Percentiles rank a stretch among this genome's conserved stretches.
phyloP scores from a whole-genome alignment of 139 green algal genomes.

The Monoraphidium neglectum region DNA sequence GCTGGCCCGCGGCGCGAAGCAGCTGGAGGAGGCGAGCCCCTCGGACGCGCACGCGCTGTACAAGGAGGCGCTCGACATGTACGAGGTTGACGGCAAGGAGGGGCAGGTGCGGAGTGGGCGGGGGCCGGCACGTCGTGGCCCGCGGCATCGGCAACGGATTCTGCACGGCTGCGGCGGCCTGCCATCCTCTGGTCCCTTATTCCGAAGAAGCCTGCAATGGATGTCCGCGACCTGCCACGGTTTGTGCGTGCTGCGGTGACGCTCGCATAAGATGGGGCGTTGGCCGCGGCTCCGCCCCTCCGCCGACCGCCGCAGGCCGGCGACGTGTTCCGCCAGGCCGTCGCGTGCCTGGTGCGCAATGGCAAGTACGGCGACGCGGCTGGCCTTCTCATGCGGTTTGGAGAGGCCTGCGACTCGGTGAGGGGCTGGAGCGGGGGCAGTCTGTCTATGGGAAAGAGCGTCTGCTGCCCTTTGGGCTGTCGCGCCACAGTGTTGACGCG shows the following conservation, averaged over 20 bases:
- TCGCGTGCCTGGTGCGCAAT: conserved; percentile 19
- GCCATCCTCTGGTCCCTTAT: too few relatives aligned
- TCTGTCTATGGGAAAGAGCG: too few relatives aligned
- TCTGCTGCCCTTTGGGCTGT: too few relatives aligned
- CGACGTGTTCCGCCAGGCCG: conserved; percentile 55
- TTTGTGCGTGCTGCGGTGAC: too few relatives aligned
- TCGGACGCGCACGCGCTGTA: conserved; percentile 41
- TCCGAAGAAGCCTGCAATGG: too few relatives aligned
- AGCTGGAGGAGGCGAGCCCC: conserved; percentile 58
- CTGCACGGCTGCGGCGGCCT: too few relatives aligned
- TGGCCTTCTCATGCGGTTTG: conserved; percentile 63
- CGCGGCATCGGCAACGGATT: too few relatives aligned
- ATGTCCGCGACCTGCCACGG: too few relatives aligned
- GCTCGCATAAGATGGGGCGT: too few relatives aligned
- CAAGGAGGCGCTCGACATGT: conserved; percentile 52
- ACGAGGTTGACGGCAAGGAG: conserved; percentile 62
- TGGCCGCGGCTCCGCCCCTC: not conserved
- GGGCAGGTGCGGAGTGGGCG: conserved; percentile 6
- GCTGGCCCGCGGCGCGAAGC: conserved; percentile 53
- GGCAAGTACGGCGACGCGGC: too few relatives aligned
- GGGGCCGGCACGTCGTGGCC: too few relatives aligned
- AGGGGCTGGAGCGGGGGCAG: not conserved
- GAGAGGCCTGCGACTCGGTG: conserved; percentile 46
- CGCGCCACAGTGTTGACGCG: too few relatives aligned
- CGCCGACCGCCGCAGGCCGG: conserved; percentile 8